Evolutionary conservation across 1,284 basidiomycete species (phyloP).

Genomic region (Volvariella volvacea): DNA sequence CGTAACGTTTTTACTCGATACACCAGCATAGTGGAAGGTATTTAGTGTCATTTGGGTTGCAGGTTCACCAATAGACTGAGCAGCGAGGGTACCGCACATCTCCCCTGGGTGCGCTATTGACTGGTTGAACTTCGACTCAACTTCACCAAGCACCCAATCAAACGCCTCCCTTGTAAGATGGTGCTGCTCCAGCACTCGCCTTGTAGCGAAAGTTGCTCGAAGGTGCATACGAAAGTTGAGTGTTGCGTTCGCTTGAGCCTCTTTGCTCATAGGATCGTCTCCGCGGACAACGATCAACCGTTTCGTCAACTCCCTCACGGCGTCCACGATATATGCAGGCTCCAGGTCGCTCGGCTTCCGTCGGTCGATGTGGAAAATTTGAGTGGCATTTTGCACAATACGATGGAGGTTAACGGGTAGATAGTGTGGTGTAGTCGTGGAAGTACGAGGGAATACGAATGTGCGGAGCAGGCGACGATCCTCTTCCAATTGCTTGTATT

Average conservation of each 20-base stretch:
- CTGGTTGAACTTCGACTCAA: conserved; percentile 92
- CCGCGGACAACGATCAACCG: conserved; percentile 86
- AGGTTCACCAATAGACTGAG: conserved; percentile 98
- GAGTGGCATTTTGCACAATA: conserved; percentile 92
- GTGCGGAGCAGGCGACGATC: conserved; percentile 76
- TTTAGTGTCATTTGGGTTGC: conserved; percentile 99
- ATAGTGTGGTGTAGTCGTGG: conserved; percentile 69
- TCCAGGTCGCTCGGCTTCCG: conserved; percentile 92
- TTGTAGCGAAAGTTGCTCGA: conserved; percentile 79
- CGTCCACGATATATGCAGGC: conserved; percentile 81
- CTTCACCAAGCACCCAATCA: conserved; percentile 96
- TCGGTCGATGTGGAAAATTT: conserved; percentile 96
- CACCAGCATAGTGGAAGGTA: conserved; percentile 99
- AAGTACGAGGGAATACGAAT: conserved; percentile 81
- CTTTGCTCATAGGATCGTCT: conserved; percentile 64
- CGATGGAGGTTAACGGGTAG: conserved; percentile 93
- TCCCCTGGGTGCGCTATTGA: conserved; percentile 92
- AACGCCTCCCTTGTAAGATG: conserved; percentile 90
- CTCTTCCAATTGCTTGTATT: conserved; percentile 70
- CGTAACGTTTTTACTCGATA: conserved; percentile 96
- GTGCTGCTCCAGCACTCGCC: conserved; percentile 80
- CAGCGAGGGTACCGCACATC: conserved; percentile 98
- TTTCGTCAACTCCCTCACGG: conserved; percentile 64
- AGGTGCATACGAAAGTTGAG: conserved; percentile 91
- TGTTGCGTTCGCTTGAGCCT: conserved; percentile 88